phyloP scores from a whole-genome alignment of 2,329 filamentous ascomycete species.

The Epicoccum nigrum region DNA sequence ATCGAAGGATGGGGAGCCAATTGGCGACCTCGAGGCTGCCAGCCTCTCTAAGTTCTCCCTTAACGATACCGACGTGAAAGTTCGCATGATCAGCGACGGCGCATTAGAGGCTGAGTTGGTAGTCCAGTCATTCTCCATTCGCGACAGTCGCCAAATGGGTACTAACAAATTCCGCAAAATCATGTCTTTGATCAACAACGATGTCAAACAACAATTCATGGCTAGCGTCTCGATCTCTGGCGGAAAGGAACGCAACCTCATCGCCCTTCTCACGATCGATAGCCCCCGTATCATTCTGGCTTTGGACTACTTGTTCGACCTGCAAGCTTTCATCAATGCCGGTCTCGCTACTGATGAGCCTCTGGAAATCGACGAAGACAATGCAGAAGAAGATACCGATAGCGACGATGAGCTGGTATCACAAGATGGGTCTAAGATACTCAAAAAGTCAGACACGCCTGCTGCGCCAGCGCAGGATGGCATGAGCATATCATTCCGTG shows the following conservation, averaged over 20 bases:
- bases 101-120: constrained; percentile 91
- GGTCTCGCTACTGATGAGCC: constrained; percentile 64
- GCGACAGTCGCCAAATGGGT: constrained; percentile 85
- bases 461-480: constrained; percentile 48
- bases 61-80: constrained; percentile 89
- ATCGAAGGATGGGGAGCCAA: constrained; percentile 74
- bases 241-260: constrained; percentile 78
- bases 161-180: constrained; percentile 97
- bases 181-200: constrained; percentile 95
- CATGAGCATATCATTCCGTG: constrained; percentile 83
- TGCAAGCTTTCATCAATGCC: constrained; percentile 80
- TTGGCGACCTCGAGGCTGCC: constrained; percentile 76
- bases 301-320: constrained; percentile 89
- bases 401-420: constrained; percentile 46
- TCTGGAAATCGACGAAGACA: constrained; percentile 67
- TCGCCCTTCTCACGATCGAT: constrained; percentile 91
- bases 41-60: constrained; percentile 94
- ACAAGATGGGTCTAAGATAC: constrained; percentile 35
- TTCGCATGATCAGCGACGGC: constrained; percentile 89
- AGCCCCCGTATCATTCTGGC: constrained; percentile 95
- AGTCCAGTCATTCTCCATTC: constrained; percentile 92
- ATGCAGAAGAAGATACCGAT: constrained; percentile 57
- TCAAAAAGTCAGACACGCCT: constrained; percentile 23
- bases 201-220: constrained; percentile 95
- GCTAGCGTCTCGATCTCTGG: constrained; percentile 92